Conservation (phyloP, 116 monocot species). For the Zostera marina region DNA sequence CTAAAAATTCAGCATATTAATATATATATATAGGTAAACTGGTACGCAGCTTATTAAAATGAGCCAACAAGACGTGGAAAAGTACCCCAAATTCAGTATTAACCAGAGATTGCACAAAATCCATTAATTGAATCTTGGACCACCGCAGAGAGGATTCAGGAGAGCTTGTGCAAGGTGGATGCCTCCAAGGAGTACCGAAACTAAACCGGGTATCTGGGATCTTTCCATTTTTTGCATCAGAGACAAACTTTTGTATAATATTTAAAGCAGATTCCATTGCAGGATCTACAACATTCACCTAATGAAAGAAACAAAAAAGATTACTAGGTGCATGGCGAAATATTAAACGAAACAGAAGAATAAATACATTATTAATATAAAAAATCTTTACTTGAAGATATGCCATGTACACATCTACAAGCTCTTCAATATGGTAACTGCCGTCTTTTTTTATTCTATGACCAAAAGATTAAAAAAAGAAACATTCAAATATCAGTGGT, state of each 20-base stretch:
- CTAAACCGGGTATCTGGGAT: constrained; percentile 36
- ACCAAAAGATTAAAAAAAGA: background rate
- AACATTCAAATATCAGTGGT: background rate
- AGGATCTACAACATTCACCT: constrained; percentile 86
- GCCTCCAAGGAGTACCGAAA: constrained; percentile 95
- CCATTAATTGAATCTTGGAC: constrained; percentile 90
- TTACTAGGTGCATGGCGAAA: background rate
- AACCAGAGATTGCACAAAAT: constrained; percentile 80
- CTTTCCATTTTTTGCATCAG: constrained; percentile 58
- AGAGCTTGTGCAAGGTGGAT: constrained; percentile 45
- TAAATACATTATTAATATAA: too few species aligned
- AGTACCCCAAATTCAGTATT: constrained; percentile 88
- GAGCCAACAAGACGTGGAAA: background rate
- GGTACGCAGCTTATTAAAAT: constrained; percentile 1
- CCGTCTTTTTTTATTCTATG: constrained; percentile 15
- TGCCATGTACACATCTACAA: constrained; percentile 82
- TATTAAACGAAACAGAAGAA: constrained; percentile 3
- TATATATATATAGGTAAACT: too few species aligned
- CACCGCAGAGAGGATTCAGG: constrained; percentile 36
- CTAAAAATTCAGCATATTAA: too few species aligned
- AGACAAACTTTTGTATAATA: constrained; percentile 58
- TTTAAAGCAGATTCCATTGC: constrained; percentile 73
- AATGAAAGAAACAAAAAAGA: constrained; percentile 5
- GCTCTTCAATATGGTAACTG: constrained; percentile 51
- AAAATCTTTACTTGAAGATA: constrained; percentile 64